Evolutionary conservation across 1,139 yeast genomes (phyloP), one percentile per base, ranked within the genome.

Genomic region (Casaregolazyma suthepensis): DNA sequence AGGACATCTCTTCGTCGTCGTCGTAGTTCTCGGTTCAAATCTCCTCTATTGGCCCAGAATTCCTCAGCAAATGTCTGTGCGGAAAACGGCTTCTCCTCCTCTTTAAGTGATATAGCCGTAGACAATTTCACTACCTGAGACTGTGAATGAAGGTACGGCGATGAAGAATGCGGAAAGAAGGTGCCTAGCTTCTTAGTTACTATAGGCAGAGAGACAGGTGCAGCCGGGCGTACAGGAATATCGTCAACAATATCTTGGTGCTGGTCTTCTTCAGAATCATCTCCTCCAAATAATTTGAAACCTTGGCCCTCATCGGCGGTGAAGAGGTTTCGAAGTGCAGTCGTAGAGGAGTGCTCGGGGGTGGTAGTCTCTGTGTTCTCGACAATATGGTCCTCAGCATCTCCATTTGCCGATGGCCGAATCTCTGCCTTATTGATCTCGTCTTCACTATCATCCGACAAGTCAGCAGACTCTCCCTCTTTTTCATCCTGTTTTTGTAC

Each of bases 131-230:
- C 80, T 50, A 89, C 68, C 66, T 88, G 96, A 0, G 96, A 76
- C 69, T 90, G 98, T 0, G 96, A 83, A 52, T 79, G 80, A 61
- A 91, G 74, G 68, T 88, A 93, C 0, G 96, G 96, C 0, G 97
- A 90, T 31, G 86, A 87, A 12, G 76, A 74, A 66, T 91, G 97
- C 1, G 84, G 72, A 78, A 95, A 91, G 68, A 91, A 91, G 37
- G 91, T 73, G 0, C 93, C 91, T 50, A 73, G 63, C n/a, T 54
- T 59, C 13, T 60, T 52, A 18, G 57, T 52, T n/a, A 59, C 4
- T n/a, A 15, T 13, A 17, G 37, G 17, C 9, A 42, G 2, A 2
- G 26, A 5, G 5, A 9, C 23, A 42, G 22, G 19, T 17, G 26
- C 45, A 7, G 6, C 7, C 3, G 3, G 18, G 10, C 29, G 3